phyloP scores from a whole-genome alignment of 2,329 filamentous ascomycete species.

The Colletotrichum spaethianum region DNA sequence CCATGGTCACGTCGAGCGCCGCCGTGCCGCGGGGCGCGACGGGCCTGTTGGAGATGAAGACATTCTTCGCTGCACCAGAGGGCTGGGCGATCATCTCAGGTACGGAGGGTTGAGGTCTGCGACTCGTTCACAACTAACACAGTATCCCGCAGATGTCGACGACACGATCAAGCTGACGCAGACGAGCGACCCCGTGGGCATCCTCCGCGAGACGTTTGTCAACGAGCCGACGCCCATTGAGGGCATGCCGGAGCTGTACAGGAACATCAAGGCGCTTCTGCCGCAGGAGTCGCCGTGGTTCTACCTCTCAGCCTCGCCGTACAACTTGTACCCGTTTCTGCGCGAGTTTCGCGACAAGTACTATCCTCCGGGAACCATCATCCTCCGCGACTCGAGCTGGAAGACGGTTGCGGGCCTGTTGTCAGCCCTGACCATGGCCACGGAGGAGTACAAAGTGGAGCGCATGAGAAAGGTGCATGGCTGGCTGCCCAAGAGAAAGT shows the following conservation, averaged over 20 bases:
- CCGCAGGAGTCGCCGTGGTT: conserved; percentile 81
- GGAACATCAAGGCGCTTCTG: conserved; percentile 69
- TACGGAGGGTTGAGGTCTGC: conserved; percentile 49
- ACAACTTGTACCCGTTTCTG: conserved; percentile 93
- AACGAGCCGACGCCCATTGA: conserved; percentile 78
- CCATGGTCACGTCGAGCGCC: conserved; percentile 62
- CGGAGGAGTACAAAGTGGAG: conserved; percentile 87
- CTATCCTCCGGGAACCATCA: conserved; percentile 84
- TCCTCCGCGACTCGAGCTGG: conserved; percentile 89
- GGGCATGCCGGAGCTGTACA: conserved; percentile 90
- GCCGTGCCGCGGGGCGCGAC: conserved; percentile 65
- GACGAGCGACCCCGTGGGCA: conserved; percentile 84
- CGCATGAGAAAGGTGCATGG: conserved; percentile 82
- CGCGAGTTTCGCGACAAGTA: conserved; percentile 78
- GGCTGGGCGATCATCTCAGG: conserved; percentile 89
- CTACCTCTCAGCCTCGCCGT: conserved; percentile 94
- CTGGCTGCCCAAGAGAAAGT: conserved; percentile 84
- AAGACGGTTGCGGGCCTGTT: conserved; percentile 86
- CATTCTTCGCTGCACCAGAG: conserved; percentile 80
- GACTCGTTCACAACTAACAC: conserved; percentile 33
- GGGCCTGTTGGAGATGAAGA: conserved; percentile 75
- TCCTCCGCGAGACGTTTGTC: conserved; percentile 87
- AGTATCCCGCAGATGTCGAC: conserved; percentile 77
- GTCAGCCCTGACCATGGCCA: conserved; percentile 83
- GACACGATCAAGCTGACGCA: conserved; percentile 95